These are phyloP conservation scores for Fusarium lateritium DNA, from an alignment of 2,329 filamentous ascomycete genomes.

Conservation along the genomic window DNA sequence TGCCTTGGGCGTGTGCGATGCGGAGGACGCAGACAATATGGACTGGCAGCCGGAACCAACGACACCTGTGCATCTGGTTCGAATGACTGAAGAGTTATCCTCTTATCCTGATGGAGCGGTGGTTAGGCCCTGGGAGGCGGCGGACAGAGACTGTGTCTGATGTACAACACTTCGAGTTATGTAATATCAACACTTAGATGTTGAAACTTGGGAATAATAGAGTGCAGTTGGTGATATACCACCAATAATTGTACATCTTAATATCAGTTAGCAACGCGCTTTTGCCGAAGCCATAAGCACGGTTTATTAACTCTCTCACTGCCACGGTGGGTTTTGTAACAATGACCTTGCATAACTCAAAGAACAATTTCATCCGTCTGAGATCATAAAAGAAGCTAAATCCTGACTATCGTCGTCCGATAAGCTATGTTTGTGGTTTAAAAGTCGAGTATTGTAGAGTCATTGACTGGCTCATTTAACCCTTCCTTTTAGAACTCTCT, in stretches of 20 bases:
- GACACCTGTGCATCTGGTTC: conserved; percentile 30
- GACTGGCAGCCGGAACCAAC: conserved; percentile 39
- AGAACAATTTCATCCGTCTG: too few species aligned
- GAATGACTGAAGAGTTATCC: conserved; percentile 14
- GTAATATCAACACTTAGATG: not conserved
- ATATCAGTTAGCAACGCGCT: too few species aligned
- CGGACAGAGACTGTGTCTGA: not conserved
- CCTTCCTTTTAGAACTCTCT: too few species aligned
- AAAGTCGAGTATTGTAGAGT: not conserved
- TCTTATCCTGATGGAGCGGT: conserved; percentile 21
- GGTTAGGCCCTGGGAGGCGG: not conserved
- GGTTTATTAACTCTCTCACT: too few species aligned
- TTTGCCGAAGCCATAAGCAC: too few species aligned
- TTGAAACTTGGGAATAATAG: too few species aligned
- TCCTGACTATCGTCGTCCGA: not conserved
- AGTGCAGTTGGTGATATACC: too few species aligned
- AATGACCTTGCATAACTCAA: too few species aligned
- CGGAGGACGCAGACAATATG: conserved; percentile 25
- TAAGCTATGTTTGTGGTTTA: not conserved
- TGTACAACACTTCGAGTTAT: not conserved
- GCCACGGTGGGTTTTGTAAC: too few species aligned
- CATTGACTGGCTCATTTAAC: too few species aligned
- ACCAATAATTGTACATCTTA: too few species aligned
- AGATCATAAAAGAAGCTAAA: not conserved
- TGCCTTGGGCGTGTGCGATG: conserved; percentile 3